phyloP scores from a whole-genome alignment of 164 flowering plant genomes.

The Stephania cephalantha region DNA sequence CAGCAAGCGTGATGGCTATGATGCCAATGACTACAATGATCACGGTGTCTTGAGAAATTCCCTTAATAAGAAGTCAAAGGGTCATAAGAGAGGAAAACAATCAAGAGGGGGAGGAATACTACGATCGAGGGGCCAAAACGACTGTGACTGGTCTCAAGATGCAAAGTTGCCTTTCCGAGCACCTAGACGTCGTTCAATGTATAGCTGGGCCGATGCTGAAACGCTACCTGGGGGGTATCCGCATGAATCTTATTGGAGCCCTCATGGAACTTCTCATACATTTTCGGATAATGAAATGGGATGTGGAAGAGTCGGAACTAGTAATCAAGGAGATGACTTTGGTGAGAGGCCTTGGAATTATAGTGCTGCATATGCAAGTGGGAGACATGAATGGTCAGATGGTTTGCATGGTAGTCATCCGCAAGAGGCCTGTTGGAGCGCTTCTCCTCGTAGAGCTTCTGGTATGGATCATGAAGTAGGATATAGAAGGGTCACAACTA shows the following conservation, averaged over 20 bases:
- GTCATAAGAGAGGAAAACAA: not conserved
- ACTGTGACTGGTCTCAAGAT: not conserved
- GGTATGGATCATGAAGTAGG: not conserved
- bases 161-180: not conserved
- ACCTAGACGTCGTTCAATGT: no score
- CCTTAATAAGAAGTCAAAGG: not conserved
- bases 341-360: no score
- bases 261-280: slow-evolving; percentile 11
- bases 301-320: slow-evolving; percentile 13
- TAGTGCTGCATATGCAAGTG: slow-evolving; percentile 14
- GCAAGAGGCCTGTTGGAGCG: slow-evolving; percentile 4
- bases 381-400: slow-evolving; percentile 9
- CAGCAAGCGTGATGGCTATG: no score
- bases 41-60: no score
- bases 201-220: no score
- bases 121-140: not conserved
- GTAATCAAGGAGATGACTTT: slow-evolving; percentile 12
- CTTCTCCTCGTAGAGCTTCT: no score
- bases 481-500: no score
- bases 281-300: slow-evolving; percentile 10
- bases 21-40: no score
- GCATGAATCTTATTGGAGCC: not conserved
- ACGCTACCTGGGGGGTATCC: not conserved
- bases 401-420: slow-evolving; percentile 5
- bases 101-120: not conserved